phyloP scores from a whole-genome alignment of 306 rosid species.

The Rubus idaeus region DNA sequence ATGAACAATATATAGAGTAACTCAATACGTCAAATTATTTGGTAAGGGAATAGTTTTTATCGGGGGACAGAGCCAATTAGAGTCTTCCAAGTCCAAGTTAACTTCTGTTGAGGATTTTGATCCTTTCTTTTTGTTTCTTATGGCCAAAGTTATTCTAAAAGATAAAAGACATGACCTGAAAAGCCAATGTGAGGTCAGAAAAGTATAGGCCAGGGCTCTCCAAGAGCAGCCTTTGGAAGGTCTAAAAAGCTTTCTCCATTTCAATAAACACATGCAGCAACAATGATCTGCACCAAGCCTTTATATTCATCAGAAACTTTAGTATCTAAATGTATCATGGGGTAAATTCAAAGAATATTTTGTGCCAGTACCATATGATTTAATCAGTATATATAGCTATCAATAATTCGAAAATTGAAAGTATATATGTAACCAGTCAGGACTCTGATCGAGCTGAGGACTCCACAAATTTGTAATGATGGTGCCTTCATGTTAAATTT shows the following conservation, averaged over 20 bases:
- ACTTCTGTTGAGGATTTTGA: background rate
- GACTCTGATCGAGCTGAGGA: no score
- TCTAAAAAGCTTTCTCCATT: background rate
- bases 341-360: background rate
- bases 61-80: background rate
- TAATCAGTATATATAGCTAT: background rate
- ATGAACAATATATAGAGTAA: no score
- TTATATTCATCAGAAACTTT: background rate
- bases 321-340: background rate
- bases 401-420: background rate
- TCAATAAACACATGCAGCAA: background rate
- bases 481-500: no score
- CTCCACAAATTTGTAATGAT: no score
- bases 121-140: background rate
- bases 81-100: background rate
- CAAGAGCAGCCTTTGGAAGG: conserved; percentile 1
- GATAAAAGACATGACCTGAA: background rate
- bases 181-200: background rate
- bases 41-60: background rate
- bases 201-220: background rate
- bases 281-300: background rate
- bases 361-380: background rate
- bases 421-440: background rate
- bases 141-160: background rate
- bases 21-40: no score